Evolutionary conservation across 345 rosid species (phyloP), one percentile per base, ranked within the genome.

Genomic region (Psidium friedrichsthalianum): DNA sequence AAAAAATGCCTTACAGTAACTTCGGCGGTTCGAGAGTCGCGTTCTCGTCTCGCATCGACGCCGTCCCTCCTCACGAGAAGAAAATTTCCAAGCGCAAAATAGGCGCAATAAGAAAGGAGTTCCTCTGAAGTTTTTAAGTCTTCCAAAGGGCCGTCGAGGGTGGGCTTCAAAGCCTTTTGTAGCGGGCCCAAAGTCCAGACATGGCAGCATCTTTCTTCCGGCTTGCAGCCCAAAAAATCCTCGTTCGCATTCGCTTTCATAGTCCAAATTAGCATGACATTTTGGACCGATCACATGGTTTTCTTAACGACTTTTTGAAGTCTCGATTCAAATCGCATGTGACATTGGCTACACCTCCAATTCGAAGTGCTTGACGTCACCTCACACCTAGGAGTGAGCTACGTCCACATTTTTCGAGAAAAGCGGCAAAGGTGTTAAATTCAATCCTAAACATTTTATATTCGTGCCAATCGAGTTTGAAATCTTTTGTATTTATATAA

Each of bases 171-270:
- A 18, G 78, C 78, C 78, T 69, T 69, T 18, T 36, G 18, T 8
- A 32, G 47, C 44, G 32, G 78, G 2, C 78, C 78, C 1, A 64
- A 64, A 64, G 78, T 21, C 78, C 78, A 16, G 3, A 32, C 25
- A 18, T 8, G 78, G 18, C 47, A 3, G 8, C 47, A 18, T 4
- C 47, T 69, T 32, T 64, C 44, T 0, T 32, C 36, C 5, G 76
- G 78, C 47, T 64, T 8, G 78, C 78, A 24, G 3, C 44, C 78
- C 78, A 44, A 64, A 18, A 64, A 29, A 4, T 15, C 3, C 16
- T 29, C 42, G 3, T 15, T 0, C 11, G 7, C 42, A 61, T 8
- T 29, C 3, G 29, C 74, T 1, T 6, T 42, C 44, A 42, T 1
- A 20, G 40, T 59, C 40, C 74, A 59, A 27, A 59, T 32, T 59